Base-by-base conservation (phyloP, 2,329 filamentous ascomycete genomes). In the Nannizziopsis arthrosporioides region DNA sequence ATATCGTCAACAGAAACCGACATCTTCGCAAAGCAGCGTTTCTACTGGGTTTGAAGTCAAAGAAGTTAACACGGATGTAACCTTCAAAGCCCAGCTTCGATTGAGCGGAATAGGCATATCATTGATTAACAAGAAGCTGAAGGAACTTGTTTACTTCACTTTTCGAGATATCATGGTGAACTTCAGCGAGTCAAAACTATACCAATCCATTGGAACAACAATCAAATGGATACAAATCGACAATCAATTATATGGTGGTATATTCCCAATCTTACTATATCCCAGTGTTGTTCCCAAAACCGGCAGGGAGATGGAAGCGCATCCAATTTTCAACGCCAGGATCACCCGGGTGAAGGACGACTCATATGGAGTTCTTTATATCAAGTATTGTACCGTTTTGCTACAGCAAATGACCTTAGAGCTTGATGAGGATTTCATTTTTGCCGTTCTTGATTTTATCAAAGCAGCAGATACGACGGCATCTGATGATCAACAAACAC, bases 151-250 rank as follows among this genome's bases (percentile, higher is more conserved):
- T 2, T 98, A 98, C 60, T 69, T 96, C 57, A 98, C 92, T 0
- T 83, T 95, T 67, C 78, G 90, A 44, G 90, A 94, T 53, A 85
- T 96, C 19, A 82, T 92, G 57, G 69, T 98, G 54, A 88, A 89
- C 52, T 94, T 92, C 66, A 87, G 81, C 48, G 92, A 98, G 60
- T 96, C 92, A n/a, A 78, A 81, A 14, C 72, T 95, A 12, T 94
- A 94, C 61, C 92, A 98, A 66, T 96, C 88, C 0, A 68, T 95
- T 53, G 90, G 86, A 42, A 73, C 92, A 44, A 85, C 87, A 0
- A 83, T 96, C 63, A 96, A 98, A 65, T 98, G 93, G 93, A 92
- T 98, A 22, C 92, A 98, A 66, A 85, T 98, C 57, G 92, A 98
- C 67, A 98, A 98, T 58, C 92, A 98, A 65, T 78, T 98, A 11